Base-by-base conservation (phyloP, 2,329 filamentous ascomycete genomes). In the Septoria petroselini region DNA sequence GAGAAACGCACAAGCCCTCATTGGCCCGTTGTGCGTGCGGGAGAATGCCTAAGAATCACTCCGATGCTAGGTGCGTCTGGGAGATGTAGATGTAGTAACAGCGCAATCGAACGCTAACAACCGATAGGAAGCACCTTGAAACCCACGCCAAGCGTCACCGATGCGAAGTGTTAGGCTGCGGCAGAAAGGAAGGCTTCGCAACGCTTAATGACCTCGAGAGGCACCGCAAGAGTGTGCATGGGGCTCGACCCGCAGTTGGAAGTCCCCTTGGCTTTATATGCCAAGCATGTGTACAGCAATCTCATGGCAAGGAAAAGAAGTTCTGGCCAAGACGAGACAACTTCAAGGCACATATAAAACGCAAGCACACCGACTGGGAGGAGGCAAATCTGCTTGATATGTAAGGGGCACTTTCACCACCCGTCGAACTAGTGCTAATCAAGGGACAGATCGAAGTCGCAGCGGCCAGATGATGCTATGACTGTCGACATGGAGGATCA, bases 281-380 rank as follows among this genome's bases (percentile, higher is more conserved):
- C 31, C 88, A 78, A 57, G 77, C 75, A 48, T 93, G 87, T 64
- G 34, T 25, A 14, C 75, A 74, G 42, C 71, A 79, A 4, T 68
- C 69, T 5, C 62, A 71, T 17, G 73, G 71, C 18, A 83, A 75
- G 54, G 72, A 72, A 1, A 19, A 34, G 25, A 95, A 94, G 65
- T 71, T 77, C 29, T 95, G 88, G 88, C 85, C 86, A 1, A 80
- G 91, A 17, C 74, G 84, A 42, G 91, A 96, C 68, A 96, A 96
- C 63, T 95, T 95, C 67, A 84, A 84, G 53, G 82, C 85, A 29
- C 91, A 96, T 64, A 76, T 95, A 38, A 74, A 72, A 41, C 79
- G 84, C 8, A 81, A 88, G 61, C 90, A 95, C 35, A 21, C 50
- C 1, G 31, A 55, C 8, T 50, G 25, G 43, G 44, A 55, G 18